Percentiles rank a stretch among this genome's conserved stretches.
phyloP scores from a whole-genome alignment of 2,329 filamentous ascomycete species.

The Periglandula ipomoeae region DNA sequence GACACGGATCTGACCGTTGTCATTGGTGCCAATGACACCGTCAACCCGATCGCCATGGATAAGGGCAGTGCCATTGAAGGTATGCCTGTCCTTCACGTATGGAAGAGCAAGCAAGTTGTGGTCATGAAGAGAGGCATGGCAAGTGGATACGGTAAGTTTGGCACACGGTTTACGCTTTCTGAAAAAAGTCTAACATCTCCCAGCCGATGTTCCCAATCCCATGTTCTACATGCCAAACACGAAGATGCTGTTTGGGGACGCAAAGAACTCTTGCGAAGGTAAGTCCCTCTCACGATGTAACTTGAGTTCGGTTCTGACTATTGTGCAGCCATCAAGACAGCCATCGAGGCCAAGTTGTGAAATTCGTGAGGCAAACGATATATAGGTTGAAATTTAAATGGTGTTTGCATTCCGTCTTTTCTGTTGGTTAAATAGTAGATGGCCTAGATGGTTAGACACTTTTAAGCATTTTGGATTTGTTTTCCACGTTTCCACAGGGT shows the following conservation, averaged over 20 bases:
- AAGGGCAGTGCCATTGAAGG: conserved; percentile 77
- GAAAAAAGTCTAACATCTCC: conserved; percentile 10
- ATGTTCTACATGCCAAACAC: conserved; percentile 90
- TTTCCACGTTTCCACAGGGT: not conserved
- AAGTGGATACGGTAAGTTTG: conserved; percentile 65
- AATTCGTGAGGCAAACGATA: not conserved
- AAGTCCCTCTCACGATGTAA: conserved; percentile 18
- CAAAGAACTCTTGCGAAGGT: conserved; percentile 76
- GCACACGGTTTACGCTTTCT: not conserved
- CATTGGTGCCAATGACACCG: conserved; percentile 87
- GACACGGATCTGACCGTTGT: conserved; percentile 82
- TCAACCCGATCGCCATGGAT: conserved; percentile 82
- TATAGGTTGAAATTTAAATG: not conserved
- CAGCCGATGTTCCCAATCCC: conserved; percentile 81
- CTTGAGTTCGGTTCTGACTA: conserved; percentile 11
- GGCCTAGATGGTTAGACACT: not conserved
- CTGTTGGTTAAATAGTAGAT: not conserved
- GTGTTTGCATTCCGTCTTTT: not conserved
- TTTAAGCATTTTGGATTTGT: not conserved
- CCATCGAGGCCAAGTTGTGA: conserved; percentile 13
- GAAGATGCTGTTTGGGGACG: conserved; percentile 88
- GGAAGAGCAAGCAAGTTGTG: conserved; percentile 89
- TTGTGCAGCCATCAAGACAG: conserved; percentile 10
- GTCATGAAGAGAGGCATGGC: conserved; percentile 91
- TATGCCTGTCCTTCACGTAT: conserved; percentile 86